These are phyloP conservation scores for Saccharomyces hybrid DNA, from an alignment of 1,139 yeast species.

Conservation along the genomic window DNA sequence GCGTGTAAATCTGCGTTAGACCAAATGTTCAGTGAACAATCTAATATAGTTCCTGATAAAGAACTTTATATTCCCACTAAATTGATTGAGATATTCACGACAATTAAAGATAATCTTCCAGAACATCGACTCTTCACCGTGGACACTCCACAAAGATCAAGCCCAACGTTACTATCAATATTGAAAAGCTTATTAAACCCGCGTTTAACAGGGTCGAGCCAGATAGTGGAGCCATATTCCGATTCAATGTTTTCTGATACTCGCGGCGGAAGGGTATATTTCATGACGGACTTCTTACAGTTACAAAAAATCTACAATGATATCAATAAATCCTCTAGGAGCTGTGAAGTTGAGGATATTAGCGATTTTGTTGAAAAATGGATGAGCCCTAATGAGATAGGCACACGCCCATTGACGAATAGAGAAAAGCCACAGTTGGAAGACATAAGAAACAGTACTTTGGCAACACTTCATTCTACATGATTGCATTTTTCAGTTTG, in stretches of 20 bases:
- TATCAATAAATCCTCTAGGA: slow-evolving; percentile 13
- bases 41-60: background rate
- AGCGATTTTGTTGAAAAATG: slow-evolving; percentile 21
- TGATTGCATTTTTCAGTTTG: background rate
- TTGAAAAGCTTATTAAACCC: slow-evolving; percentile 3
- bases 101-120: slow-evolving; percentile 18
- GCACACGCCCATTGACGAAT: background rate
- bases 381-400: slow-evolving; percentile 11
- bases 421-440: background rate
- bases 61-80: slow-evolving; percentile 24
- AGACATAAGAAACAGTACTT: slow-evolving; percentile 1
- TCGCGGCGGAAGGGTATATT: slow-evolving; percentile 3
- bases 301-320: slow-evolving; percentile 17
- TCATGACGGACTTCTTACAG: slow-evolving; percentile 20
- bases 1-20: slow-evolving; percentile 19
- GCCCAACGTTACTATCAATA: slow-evolving; percentile 5
- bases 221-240: slow-evolving; percentile 4
- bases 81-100: slow-evolving; percentile 21
- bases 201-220: slow-evolving; percentile 1
- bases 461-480: slow-evolving; percentile 4
- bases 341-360: slow-evolving; percentile 17
- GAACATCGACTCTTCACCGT: slow-evolving; percentile 24
- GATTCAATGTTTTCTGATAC: background rate
- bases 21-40: slow-evolving; percentile 2
- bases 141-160: slow-evolving; percentile 13